These are phyloP conservation scores for Simplicillium aogashimaense DNA, from an alignment of 2,329 filamentous ascomycete genomes.

Conservation along the genomic window DNA sequence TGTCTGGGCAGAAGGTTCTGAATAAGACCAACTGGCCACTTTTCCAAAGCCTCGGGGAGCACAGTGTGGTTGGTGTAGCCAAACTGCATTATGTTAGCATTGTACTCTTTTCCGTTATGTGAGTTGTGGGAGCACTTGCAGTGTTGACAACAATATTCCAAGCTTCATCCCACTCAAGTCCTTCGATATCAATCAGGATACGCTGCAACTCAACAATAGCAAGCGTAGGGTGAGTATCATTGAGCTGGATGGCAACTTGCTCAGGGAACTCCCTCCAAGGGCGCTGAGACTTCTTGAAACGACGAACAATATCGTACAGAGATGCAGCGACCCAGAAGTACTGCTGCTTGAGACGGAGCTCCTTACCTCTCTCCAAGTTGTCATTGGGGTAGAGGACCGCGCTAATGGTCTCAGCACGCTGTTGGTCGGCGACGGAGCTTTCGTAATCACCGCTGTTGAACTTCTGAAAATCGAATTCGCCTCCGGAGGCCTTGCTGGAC, in stretches of 20 bases:
- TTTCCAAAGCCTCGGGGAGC: conserved; percentile 91
- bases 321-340: conserved; percentile 99
- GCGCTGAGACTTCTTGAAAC: conserved; percentile 95
- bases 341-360: conserved; percentile 95
- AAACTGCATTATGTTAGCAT: conserved; percentile 40
- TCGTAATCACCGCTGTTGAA: conserved; percentile 99
- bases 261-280: conserved; percentile 88
- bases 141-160: conserved; percentile 72
- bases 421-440: conserved; percentile 94
- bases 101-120: not conserved
- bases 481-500: conserved; percentile 94
- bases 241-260: conserved; percentile 93
- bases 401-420: conserved; percentile 97
- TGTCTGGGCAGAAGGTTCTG: conserved; percentile 91
- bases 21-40: conserved; percentile 90
- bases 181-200: conserved; percentile 81
- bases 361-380: conserved; percentile 92
- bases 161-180: conserved; percentile 84
- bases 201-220: conserved; percentile 94
- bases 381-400: conserved; percentile 97
- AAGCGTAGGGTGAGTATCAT: conserved; percentile 93
- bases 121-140: conserved; percentile 28
- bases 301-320: conserved; percentile 87
- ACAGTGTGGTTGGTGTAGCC: conserved; percentile 99
- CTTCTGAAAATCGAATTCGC: conserved; percentile 98